Base-by-base conservation (phyloP, 441 rosid genomes). In the Pelargonium cotyledonis region DNA sequence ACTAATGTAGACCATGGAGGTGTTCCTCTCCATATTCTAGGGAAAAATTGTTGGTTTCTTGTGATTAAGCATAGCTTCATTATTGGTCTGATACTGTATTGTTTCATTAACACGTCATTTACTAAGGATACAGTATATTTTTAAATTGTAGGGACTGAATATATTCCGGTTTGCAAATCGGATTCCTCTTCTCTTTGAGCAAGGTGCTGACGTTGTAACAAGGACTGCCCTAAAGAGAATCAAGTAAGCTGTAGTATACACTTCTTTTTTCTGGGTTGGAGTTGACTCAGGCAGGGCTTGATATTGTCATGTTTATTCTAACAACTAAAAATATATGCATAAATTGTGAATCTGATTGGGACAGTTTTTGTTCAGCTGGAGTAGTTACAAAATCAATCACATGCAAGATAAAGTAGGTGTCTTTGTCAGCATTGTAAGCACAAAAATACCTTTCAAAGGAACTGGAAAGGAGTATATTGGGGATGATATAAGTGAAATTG, bases 381-480 rank as follows among this genome's bases (percentile, higher is more conserved):
- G 66, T 72, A 88, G 85, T 81, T 95, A 95, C 88, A 95, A 90
- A 88, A 90, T 95, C 73, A 91, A 90, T 86, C 97, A 91, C 72
- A 74, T 82, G 23, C 97, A 90, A 74, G 99, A 95, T 67, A 95
- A 89, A 76, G 83, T 91, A 43, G 97, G 99, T 15, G 99, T 91
- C 71, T 95, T 95, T 65, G 96, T 91, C 65, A 95, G 97, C 84
- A 82, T 91, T 51, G 97, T 95, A 66, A 94, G 97, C 85, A 94
- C 98, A 68, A 94, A 94, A 80, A 88, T 94, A 68, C 98, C 98
- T 11, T 94, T 94, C 75, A 94, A 94, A 79, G 99, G 99, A 63
- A 95, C 97, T 15, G 99, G 99, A 63, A 95, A 91, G 80, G 99
- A 95, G 77, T 95, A 91, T 71, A 95, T 95, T 68, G 99, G 99